Evolutionary conservation across 2,329 filamentous ascomycete genomes (phyloP).

Genomic region (Fusarium sp.): DNA sequence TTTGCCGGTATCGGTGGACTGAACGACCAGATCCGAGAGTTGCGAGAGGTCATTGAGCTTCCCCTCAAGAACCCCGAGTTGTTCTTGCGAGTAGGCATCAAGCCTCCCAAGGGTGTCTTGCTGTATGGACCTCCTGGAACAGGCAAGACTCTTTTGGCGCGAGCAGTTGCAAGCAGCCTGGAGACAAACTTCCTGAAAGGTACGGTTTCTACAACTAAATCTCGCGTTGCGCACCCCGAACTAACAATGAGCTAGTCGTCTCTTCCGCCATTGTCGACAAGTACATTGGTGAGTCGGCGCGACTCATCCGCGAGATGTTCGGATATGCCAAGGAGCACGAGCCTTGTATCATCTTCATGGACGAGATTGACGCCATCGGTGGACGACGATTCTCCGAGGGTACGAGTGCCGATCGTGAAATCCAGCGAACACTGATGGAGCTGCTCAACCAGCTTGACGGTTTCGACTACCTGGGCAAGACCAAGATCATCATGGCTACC

Average conservation of each 20-base stretch:
- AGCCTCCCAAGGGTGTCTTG: constrained; percentile 96
- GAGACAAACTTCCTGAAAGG: constrained; percentile 99
- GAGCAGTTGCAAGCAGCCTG: constrained; percentile 94
- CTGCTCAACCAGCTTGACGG: constrained; percentile 98
- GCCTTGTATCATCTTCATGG: constrained; percentile 99
- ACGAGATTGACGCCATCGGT: constrained; percentile 99
- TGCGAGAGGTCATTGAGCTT: constrained; percentile 97
- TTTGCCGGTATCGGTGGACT: constrained; percentile 97
- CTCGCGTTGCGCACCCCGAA: background rate
- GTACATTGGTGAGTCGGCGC: constrained; percentile 98
- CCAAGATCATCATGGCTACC: constrained; percentile 99
- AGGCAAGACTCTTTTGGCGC: constrained; percentile 93
- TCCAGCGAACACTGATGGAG: constrained; percentile 98
- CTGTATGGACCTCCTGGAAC: constrained; percentile 97
- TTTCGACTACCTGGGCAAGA: constrained; percentile 99
- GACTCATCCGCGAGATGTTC: constrained; percentile 99
- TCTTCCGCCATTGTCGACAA: constrained; percentile 99
- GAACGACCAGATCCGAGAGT: constrained; percentile 97
- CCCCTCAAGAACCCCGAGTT: constrained; percentile 99
- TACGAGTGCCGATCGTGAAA: constrained; percentile 96
- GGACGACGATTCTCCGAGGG: constrained; percentile 97
- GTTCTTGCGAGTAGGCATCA: constrained; percentile 96
- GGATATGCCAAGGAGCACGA: constrained; percentile 99
- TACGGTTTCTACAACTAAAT: constrained; percentile 52
- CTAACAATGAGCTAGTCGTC: constrained; percentile 73